Conservation (phyloP, 257 asterid genomes). For the Capsicum rhomboideum region DNA sequence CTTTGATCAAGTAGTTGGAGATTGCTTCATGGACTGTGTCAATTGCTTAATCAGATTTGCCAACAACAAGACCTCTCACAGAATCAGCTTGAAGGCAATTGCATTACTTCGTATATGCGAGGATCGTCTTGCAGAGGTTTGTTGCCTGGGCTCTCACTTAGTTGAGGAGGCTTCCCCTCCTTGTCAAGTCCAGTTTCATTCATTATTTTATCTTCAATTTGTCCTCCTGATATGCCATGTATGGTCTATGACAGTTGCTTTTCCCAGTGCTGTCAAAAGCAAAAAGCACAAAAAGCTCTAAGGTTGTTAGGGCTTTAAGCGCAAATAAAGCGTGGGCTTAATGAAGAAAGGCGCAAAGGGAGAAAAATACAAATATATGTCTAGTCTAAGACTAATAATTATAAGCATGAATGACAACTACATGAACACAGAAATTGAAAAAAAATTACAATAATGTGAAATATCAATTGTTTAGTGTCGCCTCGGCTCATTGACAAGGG, state of each 20-base stretch:
- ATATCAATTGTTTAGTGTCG: too few relatives aligned
- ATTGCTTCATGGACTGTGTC: slow-evolving; percentile 99
- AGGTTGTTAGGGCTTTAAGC: too few relatives aligned
- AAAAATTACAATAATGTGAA: too few relatives aligned
- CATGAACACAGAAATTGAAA: too few relatives aligned
- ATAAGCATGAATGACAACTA: too few relatives aligned
- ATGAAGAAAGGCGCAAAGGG: too few relatives aligned
- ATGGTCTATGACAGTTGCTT: neutral
- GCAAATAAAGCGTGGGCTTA: too few relatives aligned
- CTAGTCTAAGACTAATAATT: too few relatives aligned
- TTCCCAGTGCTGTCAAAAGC: neutral
- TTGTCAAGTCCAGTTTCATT: neutral
- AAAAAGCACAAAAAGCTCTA: too few relatives aligned
- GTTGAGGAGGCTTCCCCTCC: neutral
- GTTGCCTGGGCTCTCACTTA: neutral
- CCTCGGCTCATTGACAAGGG: too few relatives aligned
- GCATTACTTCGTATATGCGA: slow-evolving; percentile 99
- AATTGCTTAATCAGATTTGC: slow-evolving; percentile 99
- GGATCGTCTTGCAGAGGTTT: slow-evolving; percentile 99
- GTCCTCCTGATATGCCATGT: neutral
- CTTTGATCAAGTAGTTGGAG: slow-evolving; percentile 98
- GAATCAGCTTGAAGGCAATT: slow-evolving; percentile 97
- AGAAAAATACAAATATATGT: too few relatives aligned
- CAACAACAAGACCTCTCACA: slow-evolving; percentile 75
- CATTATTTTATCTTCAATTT: neutral